Percentiles rank a stretch among this genome's conserved stretches.
These are phyloP conservation scores for Hanseniaspora osmophila DNA, from an alignment of 805 yeast species.

Conservation along the genomic window DNA sequence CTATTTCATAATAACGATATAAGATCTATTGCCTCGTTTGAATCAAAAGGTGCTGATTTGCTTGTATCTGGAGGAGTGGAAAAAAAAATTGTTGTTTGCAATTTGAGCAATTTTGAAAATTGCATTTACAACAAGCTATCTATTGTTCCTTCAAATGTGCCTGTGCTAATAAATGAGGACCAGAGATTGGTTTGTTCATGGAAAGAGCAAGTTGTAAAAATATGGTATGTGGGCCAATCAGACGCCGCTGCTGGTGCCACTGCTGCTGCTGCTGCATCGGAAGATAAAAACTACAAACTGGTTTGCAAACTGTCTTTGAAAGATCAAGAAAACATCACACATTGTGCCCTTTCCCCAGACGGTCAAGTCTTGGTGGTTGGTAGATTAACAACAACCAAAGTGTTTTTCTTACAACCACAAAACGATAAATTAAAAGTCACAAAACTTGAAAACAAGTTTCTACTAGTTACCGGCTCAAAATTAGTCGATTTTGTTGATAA, in stretches of 20 bases:
- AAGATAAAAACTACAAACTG: slow-evolving; percentile 28
- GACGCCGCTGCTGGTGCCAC: slow-evolving; percentile 1
- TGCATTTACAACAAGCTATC: slow-evolving; percentile 63
- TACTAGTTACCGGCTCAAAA: slow-evolving; percentile 40
- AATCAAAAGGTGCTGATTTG: slow-evolving; percentile 51
- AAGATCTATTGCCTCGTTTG: slow-evolving; percentile 58
- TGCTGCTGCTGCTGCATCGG: slow-evolving; percentile 1
- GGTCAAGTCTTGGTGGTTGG: slow-evolving; percentile 61
- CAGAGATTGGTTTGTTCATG: slow-evolving; percentile 53
- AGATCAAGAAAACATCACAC: slow-evolving; percentile 70
- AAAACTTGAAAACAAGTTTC: slow-evolving; percentile 32
- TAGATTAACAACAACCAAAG: slow-evolving; percentile 49
- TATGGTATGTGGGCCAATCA: slow-evolving; percentile 50
- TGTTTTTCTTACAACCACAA: slow-evolving; percentile 44
- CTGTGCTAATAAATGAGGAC: slow-evolving; percentile 32
- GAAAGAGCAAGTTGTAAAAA: slow-evolving; percentile 68
- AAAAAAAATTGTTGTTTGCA: slow-evolving; percentile 46
- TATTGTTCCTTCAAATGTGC: slow-evolving; percentile 41
- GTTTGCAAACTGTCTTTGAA: slow-evolving; percentile 50
- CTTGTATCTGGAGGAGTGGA: slow-evolving; percentile 79
- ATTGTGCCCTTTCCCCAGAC: slow-evolving; percentile 49
- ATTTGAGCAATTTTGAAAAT: slow-evolving; percentile 50
- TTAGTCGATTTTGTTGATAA: slow-evolving; percentile 34
- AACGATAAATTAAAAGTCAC: slow-evolving; percentile 30
- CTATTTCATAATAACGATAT: slow-evolving; percentile 78